Base-by-base conservation (phyloP, 176 grass and related monocot species). In the Guadua angustifolia region DNA sequence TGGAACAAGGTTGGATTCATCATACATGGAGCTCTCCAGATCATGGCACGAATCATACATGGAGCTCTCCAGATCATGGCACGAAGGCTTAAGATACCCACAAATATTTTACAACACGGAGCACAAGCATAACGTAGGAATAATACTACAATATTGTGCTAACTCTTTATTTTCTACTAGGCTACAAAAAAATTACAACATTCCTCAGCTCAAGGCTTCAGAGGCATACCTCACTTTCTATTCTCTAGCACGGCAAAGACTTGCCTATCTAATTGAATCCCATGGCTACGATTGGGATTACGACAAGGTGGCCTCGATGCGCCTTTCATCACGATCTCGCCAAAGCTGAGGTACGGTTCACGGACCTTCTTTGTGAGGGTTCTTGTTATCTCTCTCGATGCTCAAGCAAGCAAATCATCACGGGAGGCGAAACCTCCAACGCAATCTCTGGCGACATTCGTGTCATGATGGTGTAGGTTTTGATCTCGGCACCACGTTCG, bases 261-360 rank as follows among this genome's bases (percentile, higher is more conserved):
- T 59, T 36, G 18, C 49, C 35, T 83, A 86, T 47, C 89, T 94
- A 89, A 70, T 89, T 84, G 79, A 89, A 95, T 61, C 93, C 96
- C 93, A 95, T 92, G 1, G 93, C 91, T 29, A 90, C 89, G 32
- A 99, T 89, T 36, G 96, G 96, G 83, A 99, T 92, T 42, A 91
- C 90, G 44, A 99, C 91, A 52, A 88, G 86, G 82, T 99, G 96
- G 5, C 93, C 89, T 39, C 88, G 83, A 57, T 99, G n/a, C 83
- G 7, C 93, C 96, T 84, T 99, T 99, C 96, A 99, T 95, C 9
- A 86, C 45, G 26, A 99, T 87, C 91, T 99, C 93, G 2, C 96
- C 96, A 5, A 95, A 99, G 74, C 93, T 92, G 78, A 99, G 43
- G 83, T 80, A 24, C 85, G 93, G 0, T 78, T 95, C 19, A 95